phyloP scores from a whole-genome alignment of 1,139 yeast genomes.

The Scheffersomyces titani region DNA sequence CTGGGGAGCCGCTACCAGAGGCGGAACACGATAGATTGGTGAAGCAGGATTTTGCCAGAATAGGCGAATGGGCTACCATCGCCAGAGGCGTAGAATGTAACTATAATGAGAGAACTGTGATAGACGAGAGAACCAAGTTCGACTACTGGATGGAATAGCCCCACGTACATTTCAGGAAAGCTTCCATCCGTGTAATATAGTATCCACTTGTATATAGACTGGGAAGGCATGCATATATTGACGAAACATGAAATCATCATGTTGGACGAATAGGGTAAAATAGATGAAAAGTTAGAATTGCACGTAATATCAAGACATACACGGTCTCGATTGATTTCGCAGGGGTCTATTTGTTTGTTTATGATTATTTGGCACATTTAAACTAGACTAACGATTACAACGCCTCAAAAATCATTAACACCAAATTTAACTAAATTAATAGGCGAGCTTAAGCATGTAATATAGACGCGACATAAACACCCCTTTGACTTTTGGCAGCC shows the following conservation, averaged over 20 bases:
- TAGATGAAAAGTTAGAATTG: not conserved
- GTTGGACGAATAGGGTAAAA: not conserved
- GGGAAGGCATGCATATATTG: not conserved
- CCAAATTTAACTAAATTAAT: not conserved
- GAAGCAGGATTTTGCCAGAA: constrained; percentile 1
- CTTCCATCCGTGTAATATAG: not conserved
- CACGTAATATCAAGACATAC: not conserved
- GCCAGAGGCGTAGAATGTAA: constrained; percentile 2
- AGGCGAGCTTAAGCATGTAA: not conserved
- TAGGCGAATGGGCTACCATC: constrained; percentile 7
- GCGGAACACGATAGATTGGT: not conserved
- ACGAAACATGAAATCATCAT: not conserved
- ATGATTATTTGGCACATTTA: not conserved
- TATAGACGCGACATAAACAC: not conserved
- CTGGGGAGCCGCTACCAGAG: not conserved
- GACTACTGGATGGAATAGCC: constrained; percentile 11
- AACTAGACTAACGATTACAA: not conserved
- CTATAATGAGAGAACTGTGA: constrained; percentile 3
- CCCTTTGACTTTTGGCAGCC: not conserved
- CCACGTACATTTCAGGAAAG: not conserved
- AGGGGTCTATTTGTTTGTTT: not conserved
- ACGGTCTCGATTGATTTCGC: not conserved
- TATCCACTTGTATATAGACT: not conserved
- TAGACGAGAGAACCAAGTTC: constrained; percentile 4
- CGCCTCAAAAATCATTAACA: not conserved